Percentiles rank a stretch among this genome's conserved stretches.
phyloP scores from a whole-genome alignment of 2,329 filamentous ascomycete species.

The Alternaria sp. region DNA sequence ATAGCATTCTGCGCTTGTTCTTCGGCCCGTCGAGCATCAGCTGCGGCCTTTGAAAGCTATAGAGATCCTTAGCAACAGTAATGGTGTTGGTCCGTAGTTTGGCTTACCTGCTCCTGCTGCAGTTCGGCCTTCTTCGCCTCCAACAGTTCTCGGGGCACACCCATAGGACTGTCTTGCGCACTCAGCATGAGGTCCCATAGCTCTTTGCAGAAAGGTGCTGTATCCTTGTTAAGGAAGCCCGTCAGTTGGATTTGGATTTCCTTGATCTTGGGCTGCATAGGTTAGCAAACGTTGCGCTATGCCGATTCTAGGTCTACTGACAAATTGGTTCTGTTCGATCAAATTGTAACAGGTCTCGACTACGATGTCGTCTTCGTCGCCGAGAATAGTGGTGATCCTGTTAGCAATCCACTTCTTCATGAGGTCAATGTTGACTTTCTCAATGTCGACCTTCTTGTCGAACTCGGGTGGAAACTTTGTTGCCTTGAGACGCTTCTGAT shows the following conservation, averaged over 20 bases:
- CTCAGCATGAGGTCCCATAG: conserved; percentile 92
- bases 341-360: conserved; percentile 81
- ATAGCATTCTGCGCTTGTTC: conserved; percentile 70
- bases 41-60: conserved; percentile 84
- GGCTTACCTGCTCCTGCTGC: conserved; percentile 86
- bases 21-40: conserved; percentile 75
- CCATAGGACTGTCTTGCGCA: conserved; percentile 85
- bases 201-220: conserved; percentile 87
- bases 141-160: conserved; percentile 90
- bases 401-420: conserved; percentile 99
- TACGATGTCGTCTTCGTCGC: conserved; percentile 94
- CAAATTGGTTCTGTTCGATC: conserved; percentile 77
- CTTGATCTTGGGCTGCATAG: conserved; percentile 87
- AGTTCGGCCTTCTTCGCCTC: conserved; percentile 97
- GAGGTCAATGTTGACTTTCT: conserved; percentile 94
- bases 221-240: conserved; percentile 94
- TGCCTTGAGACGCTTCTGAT: conserved; percentile 86
- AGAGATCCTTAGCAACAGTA: conserved; percentile 27
- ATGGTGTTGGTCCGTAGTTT: neutral
- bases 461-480: conserved; percentile 96
- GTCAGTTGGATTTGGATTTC: conserved; percentile 92
- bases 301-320: conserved; percentile 58
- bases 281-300: conserved; percentile 19
- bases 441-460: conserved; percentile 94
- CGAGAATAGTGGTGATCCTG: conserved; percentile 85